Base-by-base conservation (phyloP, 805 yeast species). In the Zygosaccharomyces gambellarensis region DNA sequence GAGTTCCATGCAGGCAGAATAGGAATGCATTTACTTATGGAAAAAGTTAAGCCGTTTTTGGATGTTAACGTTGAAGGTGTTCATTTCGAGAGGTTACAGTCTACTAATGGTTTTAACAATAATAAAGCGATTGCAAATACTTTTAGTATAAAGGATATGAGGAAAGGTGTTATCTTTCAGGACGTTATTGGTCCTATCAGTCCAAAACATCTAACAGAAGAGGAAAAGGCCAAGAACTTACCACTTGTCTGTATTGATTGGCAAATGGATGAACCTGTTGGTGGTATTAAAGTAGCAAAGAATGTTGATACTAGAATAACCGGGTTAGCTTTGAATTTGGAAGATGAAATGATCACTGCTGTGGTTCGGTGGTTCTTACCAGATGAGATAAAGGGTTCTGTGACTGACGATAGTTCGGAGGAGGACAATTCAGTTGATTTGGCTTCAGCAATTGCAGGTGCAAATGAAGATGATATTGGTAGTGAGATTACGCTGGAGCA, bases 201-300 rank as follows among this genome's bases (percentile, higher is more conserved):
- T 28, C 59, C 49, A 39, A 61, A 52, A 5, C 40, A 49, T 46
- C 56, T 32, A 27, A 54, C 52, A 40, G 17, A 49, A 31, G 42
- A 43, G 23, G 30, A 48, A 25, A 44, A 43, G 28, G 32, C 57
- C 27, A 48, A 58, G 32, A 50, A 56, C 19, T 55, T 57, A 11
- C 70, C 69, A 31, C 65, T 79, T 52, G 63, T 83, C 6, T 65
- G 68, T 5, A 65, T 82, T 2, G 62, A 69, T 9, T 90, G 98
- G 98, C 77, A 80, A n/a, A 79, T 86, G 82, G 78, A 85, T 46
- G 80, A 79, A 47, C 89, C 95, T 0, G 85, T 92, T 48, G 98
- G 97, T 29, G 98, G 98, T 9, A 89, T 90, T 45, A 78, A 86
- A n/a, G 82, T 90, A 22, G 73, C 90, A 69, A 82, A 81, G 51